A percentile compares a stretch with the other conserved stretches of the same genome.
These are phyloP conservation scores for Tricholoma flavovirens DNA, from an alignment of 768 basidiomycete species.

Conservation along the genomic window DNA sequence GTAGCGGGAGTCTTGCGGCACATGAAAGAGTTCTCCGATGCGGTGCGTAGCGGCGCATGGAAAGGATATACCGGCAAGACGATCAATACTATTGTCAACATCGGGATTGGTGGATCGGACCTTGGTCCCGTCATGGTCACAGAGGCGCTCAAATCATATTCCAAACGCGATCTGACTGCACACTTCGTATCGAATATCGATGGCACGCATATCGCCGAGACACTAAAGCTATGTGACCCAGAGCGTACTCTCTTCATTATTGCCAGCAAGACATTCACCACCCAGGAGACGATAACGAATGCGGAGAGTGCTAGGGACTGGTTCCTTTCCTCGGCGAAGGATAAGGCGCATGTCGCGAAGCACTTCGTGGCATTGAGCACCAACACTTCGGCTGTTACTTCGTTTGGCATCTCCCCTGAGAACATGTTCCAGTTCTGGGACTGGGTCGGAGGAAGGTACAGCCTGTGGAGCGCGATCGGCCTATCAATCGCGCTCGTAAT, in stretches of 20 bases:
- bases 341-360: conserved; percentile 91
- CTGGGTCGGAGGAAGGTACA: conserved; percentile 99
- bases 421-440: conserved; percentile 99
- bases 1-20: conserved; percentile 81
- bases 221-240: conserved; percentile 70
- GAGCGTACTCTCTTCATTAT: conserved; percentile 97
- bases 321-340: conserved; percentile 83
- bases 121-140: conserved; percentile 99
- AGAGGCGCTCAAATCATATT: conserved; percentile 91
- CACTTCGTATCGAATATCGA: conserved; percentile 98
- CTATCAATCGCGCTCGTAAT: conserved; percentile 90
- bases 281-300: conserved; percentile 99
- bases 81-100: conserved; percentile 95
- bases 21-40: conserved; percentile 85
- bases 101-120: conserved; percentile 98
- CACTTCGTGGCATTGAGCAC: conserved; percentile 99
- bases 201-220: conserved; percentile 94
- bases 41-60: conserved; percentile 83
- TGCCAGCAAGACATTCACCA: conserved; percentile 99
- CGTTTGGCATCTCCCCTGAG: conserved; percentile 82
- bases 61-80: conserved; percentile 96
- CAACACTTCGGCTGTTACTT: conserved; percentile 89
- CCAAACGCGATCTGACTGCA: conserved; percentile 80
- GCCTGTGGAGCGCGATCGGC: conserved; percentile 97
- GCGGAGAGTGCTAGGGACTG: conserved; percentile 90